Evolutionary conservation across 495 filamentous ascomycete species (phyloP).

Genomic region (Trichoderma orchidacearum): DNA sequence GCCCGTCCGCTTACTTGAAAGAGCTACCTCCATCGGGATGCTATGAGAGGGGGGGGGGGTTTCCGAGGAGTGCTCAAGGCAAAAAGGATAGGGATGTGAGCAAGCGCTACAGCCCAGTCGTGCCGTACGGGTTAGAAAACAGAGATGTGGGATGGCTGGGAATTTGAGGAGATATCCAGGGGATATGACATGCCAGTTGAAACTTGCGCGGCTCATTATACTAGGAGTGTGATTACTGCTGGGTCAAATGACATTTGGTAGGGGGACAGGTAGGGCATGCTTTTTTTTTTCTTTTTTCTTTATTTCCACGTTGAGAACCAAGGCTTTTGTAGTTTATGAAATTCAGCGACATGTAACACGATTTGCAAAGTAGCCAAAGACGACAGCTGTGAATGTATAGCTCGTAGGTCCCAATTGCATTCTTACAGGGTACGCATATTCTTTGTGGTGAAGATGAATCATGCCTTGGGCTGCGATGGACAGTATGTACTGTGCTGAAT

Average conservation of each 20-base stretch:
- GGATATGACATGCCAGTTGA: neutral
- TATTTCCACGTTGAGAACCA: neutral
- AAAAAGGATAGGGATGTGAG: too few species aligned
- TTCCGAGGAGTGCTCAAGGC: too few species aligned
- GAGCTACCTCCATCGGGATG: neutral
- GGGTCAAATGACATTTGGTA: neutral
- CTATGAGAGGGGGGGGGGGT: neutral
- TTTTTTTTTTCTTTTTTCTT: too few species aligned
- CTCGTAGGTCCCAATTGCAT: too few species aligned
- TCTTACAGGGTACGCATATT: too few species aligned
- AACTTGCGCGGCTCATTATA: neutral
- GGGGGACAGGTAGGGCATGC: neutral
- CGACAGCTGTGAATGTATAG: too few species aligned
- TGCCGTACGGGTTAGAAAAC: neutral
- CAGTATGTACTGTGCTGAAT: neutral
- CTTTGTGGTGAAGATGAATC: too few species aligned
- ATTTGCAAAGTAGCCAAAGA: too few species aligned
- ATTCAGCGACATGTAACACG: neutral
- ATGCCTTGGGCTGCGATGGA: neutral
- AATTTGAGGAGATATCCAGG: neutral
- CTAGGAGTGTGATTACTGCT: neutral
- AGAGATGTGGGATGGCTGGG: neutral
- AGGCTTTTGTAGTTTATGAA: neutral
- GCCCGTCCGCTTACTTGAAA: neutral
- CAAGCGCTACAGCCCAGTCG: too few species aligned